phyloP scores from a whole-genome alignment of 345 rosid genomes.

The Populus euphratica region DNA sequence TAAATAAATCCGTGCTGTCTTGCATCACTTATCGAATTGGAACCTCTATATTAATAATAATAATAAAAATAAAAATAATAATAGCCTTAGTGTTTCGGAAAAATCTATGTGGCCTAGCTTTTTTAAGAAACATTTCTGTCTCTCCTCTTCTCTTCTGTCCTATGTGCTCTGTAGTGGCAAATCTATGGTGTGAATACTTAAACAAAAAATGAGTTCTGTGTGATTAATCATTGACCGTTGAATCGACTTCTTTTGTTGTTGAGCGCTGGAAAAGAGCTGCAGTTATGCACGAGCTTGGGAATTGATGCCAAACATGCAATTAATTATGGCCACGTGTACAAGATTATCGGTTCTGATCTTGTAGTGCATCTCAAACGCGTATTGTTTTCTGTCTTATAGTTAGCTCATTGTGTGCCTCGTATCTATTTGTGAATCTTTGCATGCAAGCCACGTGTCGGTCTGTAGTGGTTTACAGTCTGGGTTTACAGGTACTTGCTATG shows the following conservation, averaged over 20 bases:
- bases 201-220: not conserved
- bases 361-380: not conserved
- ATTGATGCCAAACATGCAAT: not conserved
- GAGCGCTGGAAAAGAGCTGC: not conserved
- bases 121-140: not conserved
- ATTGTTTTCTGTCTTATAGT: not conserved
- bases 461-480: not conserved
- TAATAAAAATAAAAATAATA: too few species aligned
- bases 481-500: not conserved
- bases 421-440: not conserved
- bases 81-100: not conserved
- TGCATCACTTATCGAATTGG: too few species aligned
- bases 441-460: conserved; percentile 5
- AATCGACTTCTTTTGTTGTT: not conserved
- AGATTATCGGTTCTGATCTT: not conserved
- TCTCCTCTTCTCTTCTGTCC: not conserved
- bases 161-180: not conserved
- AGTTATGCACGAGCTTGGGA: not conserved
- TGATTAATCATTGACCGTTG: not conserved
- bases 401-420: not conserved
- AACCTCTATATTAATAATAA: too few species aligned
- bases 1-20: too few species aligned
- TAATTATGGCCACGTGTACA: not conserved
- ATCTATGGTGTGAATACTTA: not conserved
- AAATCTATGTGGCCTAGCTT: not conserved